Conservation (phyloP, 495 filamentous ascomycete species). For the Cercophora sp. region DNA sequence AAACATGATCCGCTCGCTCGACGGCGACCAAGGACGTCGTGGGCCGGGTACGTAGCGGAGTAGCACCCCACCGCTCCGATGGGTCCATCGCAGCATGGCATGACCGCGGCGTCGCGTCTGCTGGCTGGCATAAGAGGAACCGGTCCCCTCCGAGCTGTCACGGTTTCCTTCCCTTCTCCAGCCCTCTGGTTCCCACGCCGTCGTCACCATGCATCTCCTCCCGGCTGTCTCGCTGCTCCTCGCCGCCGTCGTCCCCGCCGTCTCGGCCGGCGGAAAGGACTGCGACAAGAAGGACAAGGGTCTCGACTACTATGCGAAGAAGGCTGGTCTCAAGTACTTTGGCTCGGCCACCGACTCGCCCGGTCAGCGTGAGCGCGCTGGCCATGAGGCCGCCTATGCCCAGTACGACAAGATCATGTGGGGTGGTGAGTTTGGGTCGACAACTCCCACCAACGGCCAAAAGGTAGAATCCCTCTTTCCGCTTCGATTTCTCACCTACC, state of each 20-base stretch:
- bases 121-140: no score
- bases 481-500: background rate
- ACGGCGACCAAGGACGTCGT: no score
- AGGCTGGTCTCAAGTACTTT: conserved; percentile 44
- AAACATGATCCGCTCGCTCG: background rate
- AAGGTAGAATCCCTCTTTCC: conserved; percentile 26
- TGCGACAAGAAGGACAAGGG: background rate
- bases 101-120: no score
- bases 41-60: no score
- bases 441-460: conserved; percentile 49
- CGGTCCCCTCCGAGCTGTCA: no score
- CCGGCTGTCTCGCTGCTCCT: background rate
- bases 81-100: no score
- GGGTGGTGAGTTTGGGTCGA: conserved; percentile 46
- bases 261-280: background rate
- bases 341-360: conserved; percentile 47
- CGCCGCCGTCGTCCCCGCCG: background rate
- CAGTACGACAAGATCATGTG: conserved; percentile 35
- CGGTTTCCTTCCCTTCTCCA: no score
- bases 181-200: no score
- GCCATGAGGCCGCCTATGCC: conserved; percentile 21
- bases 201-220: conserved; percentile 8
- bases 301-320: conserved; percentile 32
- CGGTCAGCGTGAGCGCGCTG: conserved; percentile 33
- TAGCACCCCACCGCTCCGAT: no score